Base-by-base conservation (phyloP, 1,284 basidiomycete species). In the Marasmius sp. region DNA sequence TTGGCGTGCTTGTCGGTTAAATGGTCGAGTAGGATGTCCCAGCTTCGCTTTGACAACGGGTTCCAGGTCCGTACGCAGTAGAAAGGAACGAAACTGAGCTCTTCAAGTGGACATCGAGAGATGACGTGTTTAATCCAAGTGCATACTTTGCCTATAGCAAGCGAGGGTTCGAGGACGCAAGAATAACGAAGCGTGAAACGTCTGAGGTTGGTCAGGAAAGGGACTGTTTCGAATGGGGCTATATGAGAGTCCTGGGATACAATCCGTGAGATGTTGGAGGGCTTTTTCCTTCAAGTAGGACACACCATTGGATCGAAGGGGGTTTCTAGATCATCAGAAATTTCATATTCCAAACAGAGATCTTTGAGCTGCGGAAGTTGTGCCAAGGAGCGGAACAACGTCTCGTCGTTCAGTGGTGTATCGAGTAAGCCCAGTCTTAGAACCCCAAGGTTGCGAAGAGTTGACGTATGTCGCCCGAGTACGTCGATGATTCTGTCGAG, bases 121-220 rank as follows among this genome's bases (percentile, higher is more conserved):
- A 54, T 38, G 14, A 54, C 52, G 37, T 54, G 52, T 38, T 54
- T 54, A 14, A 54, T 54, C 52, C 52, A 54, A 16, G 18, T 33
- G 34, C 52, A 54, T 34, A 54, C 36, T n/a, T 54, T 20, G 52
- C 12, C 16, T 6, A 36, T 54, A 16, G n/a, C 34, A 54, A 37
- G 52, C 8, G 33, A 14, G 6, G 12, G 18, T 14, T 34, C 52
- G 52, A 37, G 8, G 8, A 37, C 6, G 52, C 16, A 20, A 18
- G 11, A 18, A 18, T 54, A 54, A 9, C 52, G 52, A 11, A 54
- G 34, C 14, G 52, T 54, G 52, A 54, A 54, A 34, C 34, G 38
- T 18, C 38, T 54, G 16, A 54, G 52, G 5, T 33, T 18, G 16
- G 36, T 18, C 34, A n/a, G 37, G 38, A 36, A 34, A 20, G 52